Evolutionary conservation across 192 early-diverging fungal genomes (phyloP).

Genomic region (Kickxella alabastrina): DNA sequence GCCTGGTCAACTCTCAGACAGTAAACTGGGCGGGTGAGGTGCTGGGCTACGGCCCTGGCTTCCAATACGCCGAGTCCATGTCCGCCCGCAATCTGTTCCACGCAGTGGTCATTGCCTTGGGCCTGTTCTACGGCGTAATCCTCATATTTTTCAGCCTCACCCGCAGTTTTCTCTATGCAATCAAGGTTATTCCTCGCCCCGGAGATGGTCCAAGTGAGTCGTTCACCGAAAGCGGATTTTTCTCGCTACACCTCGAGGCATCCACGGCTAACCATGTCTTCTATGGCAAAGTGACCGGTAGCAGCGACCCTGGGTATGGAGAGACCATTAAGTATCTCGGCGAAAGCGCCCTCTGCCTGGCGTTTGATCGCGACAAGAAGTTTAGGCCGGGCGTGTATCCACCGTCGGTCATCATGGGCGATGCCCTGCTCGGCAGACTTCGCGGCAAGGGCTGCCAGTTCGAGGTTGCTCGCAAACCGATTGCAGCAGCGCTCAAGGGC

Average conservation of each 20-base stretch:
- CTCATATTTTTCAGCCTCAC: slow-evolving; percentile 46
- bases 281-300: slow-evolving; percentile 49
- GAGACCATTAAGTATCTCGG: slow-evolving; percentile 76
- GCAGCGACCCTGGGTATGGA: slow-evolving; percentile 76
- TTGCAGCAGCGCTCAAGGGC: slow-evolving; percentile 9
- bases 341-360: slow-evolving; percentile 73
- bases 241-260: slow-evolving; percentile 38
- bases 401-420: slow-evolving; percentile 75
- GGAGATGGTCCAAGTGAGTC: slow-evolving; percentile 69
- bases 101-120: slow-evolving; percentile 46
- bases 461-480: slow-evolving; percentile 20
- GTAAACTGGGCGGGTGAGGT: slow-evolving; percentile 21
- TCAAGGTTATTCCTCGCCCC: slow-evolving; percentile 56
- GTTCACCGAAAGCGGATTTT: slow-evolving; percentile 51
- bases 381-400: slow-evolving; percentile 72
- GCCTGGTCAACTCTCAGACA: slow-evolving; percentile 23
- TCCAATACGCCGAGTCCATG: slow-evolving; percentile 65
- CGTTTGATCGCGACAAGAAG: slow-evolving; percentile 54
- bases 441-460: slow-evolving; percentile 59
- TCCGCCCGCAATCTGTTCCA: slow-evolving; percentile 41
- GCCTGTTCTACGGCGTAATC: slow-evolving; percentile 27
- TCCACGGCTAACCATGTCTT: slow-evolving; percentile 17
- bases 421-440: slow-evolving; percentile 62
- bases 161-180: slow-evolving; percentile 48
- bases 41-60: slow-evolving; percentile 54